Conservation (phyloP, 192 early-diverging fungal genomes). For the Entophlyctis luteolus region DNA sequence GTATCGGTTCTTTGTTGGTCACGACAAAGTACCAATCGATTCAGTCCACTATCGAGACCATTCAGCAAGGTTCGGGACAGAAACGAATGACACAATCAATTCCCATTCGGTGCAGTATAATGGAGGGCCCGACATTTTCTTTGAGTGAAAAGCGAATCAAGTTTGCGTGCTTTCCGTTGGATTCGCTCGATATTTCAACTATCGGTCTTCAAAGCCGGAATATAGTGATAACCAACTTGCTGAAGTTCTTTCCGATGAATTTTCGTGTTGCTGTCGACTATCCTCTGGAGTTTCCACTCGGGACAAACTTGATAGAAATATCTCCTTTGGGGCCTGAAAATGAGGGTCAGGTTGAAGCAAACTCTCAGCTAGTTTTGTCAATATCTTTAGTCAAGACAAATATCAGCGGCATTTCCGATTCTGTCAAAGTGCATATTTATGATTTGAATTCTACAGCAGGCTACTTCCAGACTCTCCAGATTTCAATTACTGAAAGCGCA, state of each 20-base stretch:
- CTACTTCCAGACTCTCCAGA: conserved; percentile 55
- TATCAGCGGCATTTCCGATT: conserved; percentile 65
- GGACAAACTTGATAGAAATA: conserved; percentile 57
- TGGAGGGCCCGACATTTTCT: conserved; percentile 66
- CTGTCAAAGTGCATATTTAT: conserved; percentile 68
- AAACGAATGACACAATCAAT: conserved; percentile 51
- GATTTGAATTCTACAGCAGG: conserved; percentile 64
- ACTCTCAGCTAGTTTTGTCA: conserved; percentile 49
- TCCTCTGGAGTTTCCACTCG: conserved; percentile 68
- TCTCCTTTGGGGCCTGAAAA: conserved; percentile 55
- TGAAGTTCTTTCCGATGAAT: conserved; percentile 55
- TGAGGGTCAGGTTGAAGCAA: conserved; percentile 57
- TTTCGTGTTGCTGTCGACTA: conserved; percentile 70
- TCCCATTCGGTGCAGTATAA: conserved; percentile 59
- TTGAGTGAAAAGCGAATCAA: conserved; percentile 66
- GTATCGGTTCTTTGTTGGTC: conserved; percentile 67
- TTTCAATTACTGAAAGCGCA: conserved; percentile 62
- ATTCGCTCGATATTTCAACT: conserved; percentile 5
- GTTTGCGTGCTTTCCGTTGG: conserved; percentile 39
- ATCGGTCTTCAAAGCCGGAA: not conserved
- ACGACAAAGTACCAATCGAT: conserved; percentile 45
- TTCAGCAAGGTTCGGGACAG: not conserved
- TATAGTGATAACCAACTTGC: conserved; percentile 64
- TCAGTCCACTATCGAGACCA: conserved; percentile 9
- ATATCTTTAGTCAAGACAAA: conserved; percentile 60